Evolutionary conservation across 2,329 filamentous ascomycete genomes (phyloP), one percentile per base, ranked within the genome.

Genomic region (Lojkania enalia): DNA sequence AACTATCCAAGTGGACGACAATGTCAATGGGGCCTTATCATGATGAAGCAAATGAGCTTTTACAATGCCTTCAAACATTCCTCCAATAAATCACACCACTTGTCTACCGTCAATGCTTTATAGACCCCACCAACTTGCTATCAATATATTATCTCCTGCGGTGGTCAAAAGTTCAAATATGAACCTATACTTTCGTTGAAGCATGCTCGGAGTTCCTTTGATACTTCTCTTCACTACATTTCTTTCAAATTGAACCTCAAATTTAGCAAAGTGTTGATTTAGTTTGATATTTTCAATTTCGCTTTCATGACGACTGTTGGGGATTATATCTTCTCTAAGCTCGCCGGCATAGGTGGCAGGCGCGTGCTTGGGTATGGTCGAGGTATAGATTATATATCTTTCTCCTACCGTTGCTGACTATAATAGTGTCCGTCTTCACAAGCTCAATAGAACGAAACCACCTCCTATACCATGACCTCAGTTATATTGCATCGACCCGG

Each of bases 291-390:
- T 15, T 33, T 15, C 30, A 33, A 7, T 12, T 29, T 16, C 11
- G 12, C 9, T 40, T 23, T 9, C 12, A 54, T 54, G 46, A 38
- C 36, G 7, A 48, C 49, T 4, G 39, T 54, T 18, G 51, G 46
- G 35, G 48, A 54, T 16, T 49, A 48, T 21, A 40, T 54, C 15
- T 54, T 54, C 42, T 44, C 35, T 29, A 42, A 29, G 20, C 25
- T 54, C 12, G 33, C 51, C n/a, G 21, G 33, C 13, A 29, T 43
- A 3, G 48, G 48, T 9, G 48, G 43, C 9, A 39, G 29, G 23
- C 33, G 35, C 7, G 45, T 46, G 2, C 18, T 48, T 2, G 43
- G 48, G 11, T 25, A 32, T 23, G 19, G 39, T 12, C 11, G 15
- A 20, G 48, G 51, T 54, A 48, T 18, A n/a, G n/a, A 2, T 14